Percentiles rank a stretch among this genome's conserved stretches.
phyloP scores from a whole-genome alignment of 2,329 filamentous ascomycete species.

The Sporothrix inflata region DNA sequence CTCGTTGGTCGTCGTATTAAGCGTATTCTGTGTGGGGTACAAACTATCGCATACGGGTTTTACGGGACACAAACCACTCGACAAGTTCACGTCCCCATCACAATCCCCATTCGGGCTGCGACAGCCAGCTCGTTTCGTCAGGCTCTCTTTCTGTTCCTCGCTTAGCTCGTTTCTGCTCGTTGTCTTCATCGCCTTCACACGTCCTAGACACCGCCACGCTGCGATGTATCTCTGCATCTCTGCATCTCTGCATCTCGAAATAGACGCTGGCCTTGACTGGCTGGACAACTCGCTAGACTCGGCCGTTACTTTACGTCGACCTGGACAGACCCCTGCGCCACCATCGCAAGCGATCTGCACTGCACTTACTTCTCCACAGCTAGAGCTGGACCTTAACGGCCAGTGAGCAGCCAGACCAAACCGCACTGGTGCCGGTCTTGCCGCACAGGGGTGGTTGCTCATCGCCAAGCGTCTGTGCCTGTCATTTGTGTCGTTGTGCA shows the following conservation, averaged over 20 bases:
- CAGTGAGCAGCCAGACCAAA: neutral
- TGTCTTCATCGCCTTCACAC: no score
- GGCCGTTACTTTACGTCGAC: no score
- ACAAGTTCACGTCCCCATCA: no score
- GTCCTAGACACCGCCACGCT: no score
- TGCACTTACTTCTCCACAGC: neutral
- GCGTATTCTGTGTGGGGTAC: neutral
- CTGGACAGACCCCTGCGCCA: slow-evolving; percentile 15
- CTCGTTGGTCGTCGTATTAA: neutral
- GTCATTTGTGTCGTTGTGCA: neutral
- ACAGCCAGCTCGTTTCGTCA: neutral
- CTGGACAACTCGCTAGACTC: no score
- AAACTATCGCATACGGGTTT: neutral
- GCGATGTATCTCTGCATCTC: no score
- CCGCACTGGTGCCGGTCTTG: neutral
- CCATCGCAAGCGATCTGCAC: neutral
- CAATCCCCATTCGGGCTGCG: no score
- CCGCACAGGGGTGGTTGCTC: neutral
- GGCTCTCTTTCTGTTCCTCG: no score
- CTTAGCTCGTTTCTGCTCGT: no score
- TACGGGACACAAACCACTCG: neutral
- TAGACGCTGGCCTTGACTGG: no score
- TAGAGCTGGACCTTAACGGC: neutral
- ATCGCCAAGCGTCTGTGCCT: neutral
- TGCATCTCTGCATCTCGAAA: no score